phyloP scores from a whole-genome alignment of 108 stramenopile species.

The Nitzschia putrida region DNA sequence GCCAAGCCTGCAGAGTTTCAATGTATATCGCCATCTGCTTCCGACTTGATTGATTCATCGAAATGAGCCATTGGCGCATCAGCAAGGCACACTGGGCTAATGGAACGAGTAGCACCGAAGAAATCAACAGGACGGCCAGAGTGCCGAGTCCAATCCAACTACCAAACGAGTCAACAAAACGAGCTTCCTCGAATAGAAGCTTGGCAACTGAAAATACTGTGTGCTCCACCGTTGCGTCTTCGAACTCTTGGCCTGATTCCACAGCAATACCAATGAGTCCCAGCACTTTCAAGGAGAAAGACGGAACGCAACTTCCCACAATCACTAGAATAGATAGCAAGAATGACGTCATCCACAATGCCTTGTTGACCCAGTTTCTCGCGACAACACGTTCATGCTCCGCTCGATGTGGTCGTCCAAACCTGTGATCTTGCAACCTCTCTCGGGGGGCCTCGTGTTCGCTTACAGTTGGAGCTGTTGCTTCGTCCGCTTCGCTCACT shows the following conservation, averaged over 20 bases:
- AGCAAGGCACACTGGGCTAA: slow-evolving; percentile 51
- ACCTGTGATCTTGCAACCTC: slow-evolving; percentile 27
- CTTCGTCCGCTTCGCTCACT: not conserved
- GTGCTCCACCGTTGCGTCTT: slow-evolving; percentile 56
- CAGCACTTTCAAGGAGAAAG: slow-evolving; percentile 65
- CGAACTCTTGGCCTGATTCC: slow-evolving; percentile 69
- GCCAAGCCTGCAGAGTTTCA: slow-evolving; percentile 77
- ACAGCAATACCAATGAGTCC: slow-evolving; percentile 76
- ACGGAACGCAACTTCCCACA: slow-evolving; percentile 56
- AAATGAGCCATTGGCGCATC: slow-evolving; percentile 56
- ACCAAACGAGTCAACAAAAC: slow-evolving; percentile 46
- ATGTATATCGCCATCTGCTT: slow-evolving; percentile 34
- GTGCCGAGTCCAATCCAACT: slow-evolving; percentile 67
- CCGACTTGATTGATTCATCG: slow-evolving; percentile 29
- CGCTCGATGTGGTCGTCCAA: slow-evolving; percentile 45
- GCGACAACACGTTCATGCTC: slow-evolving; percentile 38
- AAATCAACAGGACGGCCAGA: slow-evolving; percentile 59
- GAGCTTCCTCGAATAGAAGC: slow-evolving; percentile 75
- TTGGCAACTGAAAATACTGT: slow-evolving; percentile 56
- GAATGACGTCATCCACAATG: slow-evolving; percentile 30
- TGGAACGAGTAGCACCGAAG: slow-evolving; percentile 74
- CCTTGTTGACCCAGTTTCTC: slow-evolving; percentile 40
- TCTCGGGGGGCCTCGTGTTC: not conserved
- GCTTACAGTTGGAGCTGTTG: not conserved
- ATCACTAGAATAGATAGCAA: slow-evolving; percentile 48